Percentiles rank a stretch among this genome's conserved stretches.
These are phyloP conservation scores for Axilococcus clingmanii DNA, from an alignment of 139 green algal genomes.

Conservation along the genomic window DNA sequence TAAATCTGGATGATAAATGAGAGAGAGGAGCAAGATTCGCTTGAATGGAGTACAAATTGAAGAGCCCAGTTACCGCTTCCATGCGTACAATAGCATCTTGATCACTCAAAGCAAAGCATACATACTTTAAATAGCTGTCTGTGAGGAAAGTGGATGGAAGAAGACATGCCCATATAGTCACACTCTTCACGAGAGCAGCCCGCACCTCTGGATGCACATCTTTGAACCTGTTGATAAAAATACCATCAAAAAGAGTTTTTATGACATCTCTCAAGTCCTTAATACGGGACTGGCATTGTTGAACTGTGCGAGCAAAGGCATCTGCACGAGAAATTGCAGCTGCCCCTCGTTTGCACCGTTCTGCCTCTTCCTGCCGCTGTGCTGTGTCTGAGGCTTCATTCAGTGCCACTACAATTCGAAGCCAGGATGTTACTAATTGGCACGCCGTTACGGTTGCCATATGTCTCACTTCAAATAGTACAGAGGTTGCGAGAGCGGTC, in stretches of 20 bases:
- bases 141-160: conserved; percentile 67
- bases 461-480: conserved; percentile 46
- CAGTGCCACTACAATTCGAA: conserved; percentile 31
- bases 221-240: conserved; percentile 51
- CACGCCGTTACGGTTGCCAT: conserved; percentile 51
- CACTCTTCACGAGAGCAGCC: conserved; percentile 50
- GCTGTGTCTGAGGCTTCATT: conserved; percentile 41
- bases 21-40: conserved; percentile 48
- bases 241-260: conserved; percentile 37
- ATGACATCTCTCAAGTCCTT: conserved; percentile 40
- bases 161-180: conserved; percentile 73
- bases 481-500: conserved; percentile 52
- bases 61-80: conserved; percentile 38
- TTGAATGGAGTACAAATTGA: conserved; percentile 43
- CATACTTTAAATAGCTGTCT: conserved; percentile 91
- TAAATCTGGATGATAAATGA: conserved; percentile 73
- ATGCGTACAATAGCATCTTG: conserved; percentile 50
- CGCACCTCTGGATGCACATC: conserved; percentile 68
- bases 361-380: conserved; percentile 51
- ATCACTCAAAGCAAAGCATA: conserved; percentile 92
- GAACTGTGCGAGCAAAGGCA: conserved; percentile 33
- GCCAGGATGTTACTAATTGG: conserved; percentile 55
- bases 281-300: conserved; percentile 27
- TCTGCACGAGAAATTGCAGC: conserved; percentile 12
- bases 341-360: conserved; percentile 20